Evolutionary conservation across 2,329 filamentous ascomycete genomes (phyloP).

Genomic region (Talaromyces sp.): DNA sequence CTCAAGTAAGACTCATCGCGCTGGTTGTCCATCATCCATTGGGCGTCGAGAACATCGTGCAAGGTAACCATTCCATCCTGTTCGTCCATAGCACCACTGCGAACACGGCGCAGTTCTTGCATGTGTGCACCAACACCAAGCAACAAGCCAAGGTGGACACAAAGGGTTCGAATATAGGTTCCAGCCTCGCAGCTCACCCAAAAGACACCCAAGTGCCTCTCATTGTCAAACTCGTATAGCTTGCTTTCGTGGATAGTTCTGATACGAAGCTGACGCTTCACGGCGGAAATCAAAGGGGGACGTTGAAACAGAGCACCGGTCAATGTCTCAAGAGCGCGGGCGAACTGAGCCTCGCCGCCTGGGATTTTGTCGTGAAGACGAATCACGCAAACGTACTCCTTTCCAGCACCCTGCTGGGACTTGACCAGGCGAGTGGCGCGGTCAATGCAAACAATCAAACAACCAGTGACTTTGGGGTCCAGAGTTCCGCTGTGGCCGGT

Average conservation of each 20-base stretch:
- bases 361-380: constrained; percentile 92
- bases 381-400: constrained; percentile 97
- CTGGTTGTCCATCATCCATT: constrained; percentile 94
- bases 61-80: constrained; percentile 82
- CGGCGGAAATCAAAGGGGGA: constrained; percentile 92
- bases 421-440: constrained; percentile 96
- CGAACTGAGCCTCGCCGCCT: constrained; percentile 87
- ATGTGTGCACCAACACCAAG: constrained; percentile 89
- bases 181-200: constrained; percentile 99
- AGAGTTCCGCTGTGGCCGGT: constrained; percentile 98
- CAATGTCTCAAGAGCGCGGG: constrained; percentile 87
- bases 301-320: constrained; percentile 97
- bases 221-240: constrained; percentile 95
- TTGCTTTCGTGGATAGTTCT: constrained; percentile 97
- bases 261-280: constrained; percentile 98
- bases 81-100: constrained; percentile 94
- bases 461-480: constrained; percentile 96
- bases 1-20: constrained; percentile 90
- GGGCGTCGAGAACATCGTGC: constrained; percentile 91
- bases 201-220: constrained; percentile 94
- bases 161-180: constrained; percentile 97
- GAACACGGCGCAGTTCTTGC: constrained; percentile 93
- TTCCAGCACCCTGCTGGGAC: constrained; percentile 97
- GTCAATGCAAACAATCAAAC: constrained; percentile 91
- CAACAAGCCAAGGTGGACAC: constrained; percentile 79